These are phyloP conservation scores for Penicillium sp. DNA, from an alignment of 2,329 filamentous ascomycete species.

Conservation along the genomic window DNA sequence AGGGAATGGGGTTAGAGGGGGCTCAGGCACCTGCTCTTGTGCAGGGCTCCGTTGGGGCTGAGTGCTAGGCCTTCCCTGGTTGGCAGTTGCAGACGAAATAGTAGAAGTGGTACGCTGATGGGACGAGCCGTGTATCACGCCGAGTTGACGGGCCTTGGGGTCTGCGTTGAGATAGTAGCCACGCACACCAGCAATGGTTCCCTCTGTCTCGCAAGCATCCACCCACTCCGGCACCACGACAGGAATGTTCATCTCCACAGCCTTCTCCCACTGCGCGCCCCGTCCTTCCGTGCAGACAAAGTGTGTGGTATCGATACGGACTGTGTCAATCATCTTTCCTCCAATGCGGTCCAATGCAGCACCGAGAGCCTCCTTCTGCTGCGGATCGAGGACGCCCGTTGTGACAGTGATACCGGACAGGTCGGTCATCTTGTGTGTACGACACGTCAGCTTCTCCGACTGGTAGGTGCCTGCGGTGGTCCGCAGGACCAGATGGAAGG, in stretches of 20 bases:
- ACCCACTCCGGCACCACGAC: conserved; percentile 97
- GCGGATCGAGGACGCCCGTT: conserved; percentile 75
- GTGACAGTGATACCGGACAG: conserved; percentile 93
- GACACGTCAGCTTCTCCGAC: conserved; percentile 78
- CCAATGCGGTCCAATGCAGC: conserved; percentile 83
- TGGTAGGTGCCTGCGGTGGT: conserved; percentile 85
- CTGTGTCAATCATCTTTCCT: conserved; percentile 82
- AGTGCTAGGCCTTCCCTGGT: conserved; percentile 25
- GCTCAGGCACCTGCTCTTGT: conserved; percentile 25
- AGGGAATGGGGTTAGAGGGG: conserved; percentile 36
- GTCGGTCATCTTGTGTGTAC: conserved; percentile 98
- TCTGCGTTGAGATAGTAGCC: conserved; percentile 95
- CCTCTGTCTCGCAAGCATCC: conserved; percentile 90
- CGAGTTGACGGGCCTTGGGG: conserved; percentile 57
- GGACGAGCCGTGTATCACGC: conserved; percentile 35
- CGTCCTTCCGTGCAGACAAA: conserved; percentile 95
- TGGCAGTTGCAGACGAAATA: conserved; percentile 28
- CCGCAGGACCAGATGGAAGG: conserved; percentile 85
- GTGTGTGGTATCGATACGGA: conserved; percentile 96
- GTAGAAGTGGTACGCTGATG: conserved; percentile 34
- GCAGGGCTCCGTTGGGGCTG: conserved; percentile 21
- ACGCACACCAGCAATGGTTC: conserved; percentile 87
- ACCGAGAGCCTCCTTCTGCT: conserved; percentile 69
- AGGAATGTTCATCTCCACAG: conserved; percentile 95
- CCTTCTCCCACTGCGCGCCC: conserved; percentile 90